Percentiles rank a stretch among this genome's conserved stretches.
These are phyloP conservation scores for Colletotrichum sansevieriae DNA, from an alignment of 2,329 filamentous ascomycete species.

Conservation along the genomic window DNA sequence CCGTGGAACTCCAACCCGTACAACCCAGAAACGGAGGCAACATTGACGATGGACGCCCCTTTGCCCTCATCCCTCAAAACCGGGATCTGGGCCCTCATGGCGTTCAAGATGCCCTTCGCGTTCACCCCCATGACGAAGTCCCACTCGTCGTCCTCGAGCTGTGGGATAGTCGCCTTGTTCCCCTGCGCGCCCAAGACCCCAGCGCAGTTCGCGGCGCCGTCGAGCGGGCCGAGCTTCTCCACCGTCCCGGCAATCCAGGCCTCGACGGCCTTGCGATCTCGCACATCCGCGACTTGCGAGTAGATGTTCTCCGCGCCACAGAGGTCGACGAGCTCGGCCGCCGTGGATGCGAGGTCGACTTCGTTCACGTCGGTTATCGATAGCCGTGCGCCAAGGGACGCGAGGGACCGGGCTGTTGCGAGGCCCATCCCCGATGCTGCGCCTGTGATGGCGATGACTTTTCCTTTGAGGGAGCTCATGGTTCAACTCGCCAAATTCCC, in stretches of 20 bases:
- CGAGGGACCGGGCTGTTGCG: conserved; percentile 59
- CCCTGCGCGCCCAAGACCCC: conserved; percentile 43
- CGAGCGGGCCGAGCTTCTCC: conserved; percentile 51
- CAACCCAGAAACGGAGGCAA: conserved; percentile 57
- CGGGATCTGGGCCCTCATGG: conserved; percentile 61
- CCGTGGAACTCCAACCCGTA: conserved; percentile 49
- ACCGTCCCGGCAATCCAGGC: conserved; percentile 51
- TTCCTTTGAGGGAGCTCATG: conserved; percentile 46
- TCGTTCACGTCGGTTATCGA: conserved; percentile 62
- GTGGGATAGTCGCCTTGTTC: conserved; percentile 40
- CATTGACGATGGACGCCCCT: conserved; percentile 61
- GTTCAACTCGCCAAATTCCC: background rate
- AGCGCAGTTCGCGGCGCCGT: conserved; percentile 59
- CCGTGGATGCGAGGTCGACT: conserved; percentile 46
- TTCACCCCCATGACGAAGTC: conserved; percentile 60
- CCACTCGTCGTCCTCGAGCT: conserved; percentile 57
- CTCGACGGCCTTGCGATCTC: conserved; percentile 41
- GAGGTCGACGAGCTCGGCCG: conserved; percentile 17
- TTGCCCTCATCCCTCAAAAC: conserved; percentile 50
- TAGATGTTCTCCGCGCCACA: conserved; percentile 26
- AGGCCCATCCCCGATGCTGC: conserved; percentile 64
- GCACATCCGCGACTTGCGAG: conserved; percentile 40
- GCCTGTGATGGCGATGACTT: conserved; percentile 64
- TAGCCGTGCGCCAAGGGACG: conserved; percentile 57
- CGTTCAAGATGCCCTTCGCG: conserved; percentile 62